Evolutionary conservation across 176 grass and related monocot genomes (phyloP).

Genomic region (Oryza glaberrima): DNA sequence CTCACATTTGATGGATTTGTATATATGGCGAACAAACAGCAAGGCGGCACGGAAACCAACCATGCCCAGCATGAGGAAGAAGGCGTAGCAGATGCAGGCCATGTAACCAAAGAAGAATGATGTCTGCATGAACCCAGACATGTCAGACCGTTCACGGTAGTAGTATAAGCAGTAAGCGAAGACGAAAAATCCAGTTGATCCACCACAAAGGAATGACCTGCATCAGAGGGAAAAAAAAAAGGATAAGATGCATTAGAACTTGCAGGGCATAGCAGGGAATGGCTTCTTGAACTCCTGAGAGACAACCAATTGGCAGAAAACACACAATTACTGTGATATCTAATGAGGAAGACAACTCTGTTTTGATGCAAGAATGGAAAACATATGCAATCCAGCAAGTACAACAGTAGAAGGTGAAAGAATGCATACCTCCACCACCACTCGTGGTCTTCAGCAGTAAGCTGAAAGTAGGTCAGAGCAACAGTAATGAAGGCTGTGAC

Average conservation of each 20-base stretch:
- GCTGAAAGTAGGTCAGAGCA: slow-evolving; percentile 96
- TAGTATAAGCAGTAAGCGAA: slow-evolving; percentile 97
- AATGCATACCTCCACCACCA: slow-evolving; percentile 97
- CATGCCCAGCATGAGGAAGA: slow-evolving; percentile 95
- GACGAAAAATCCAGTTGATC: slow-evolving; percentile 91
- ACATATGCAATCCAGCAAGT: not conserved
- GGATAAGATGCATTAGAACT: not conserved
- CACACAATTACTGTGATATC: not conserved
- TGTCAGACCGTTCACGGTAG: slow-evolving; percentile 86
- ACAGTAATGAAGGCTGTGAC: slow-evolving; percentile 97
- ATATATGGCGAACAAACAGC: slow-evolving; percentile 97
- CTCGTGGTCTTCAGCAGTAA: slow-evolving; percentile 97
- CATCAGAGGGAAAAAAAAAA: not conserved
- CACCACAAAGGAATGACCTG: slow-evolving; percentile 91
- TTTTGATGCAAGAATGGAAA: not conserved
- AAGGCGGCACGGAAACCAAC: slow-evolving; percentile 86
- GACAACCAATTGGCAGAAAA: not conserved
- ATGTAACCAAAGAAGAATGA: slow-evolving; percentile 99
- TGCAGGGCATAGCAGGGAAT: not conserved
- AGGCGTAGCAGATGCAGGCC: slow-evolving; percentile 98
- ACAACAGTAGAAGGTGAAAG: slow-evolving; percentile 9
- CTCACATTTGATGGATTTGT: slow-evolving; percentile 97
- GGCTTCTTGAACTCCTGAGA: not conserved
- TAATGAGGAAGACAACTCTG: not conserved
- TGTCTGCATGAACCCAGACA: slow-evolving; percentile 99